Evolutionary conservation across 2,329 filamentous ascomycete genomes (phyloP), one percentile per base, ranked within the genome.

Genomic region (Aspergillus sp.): DNA sequence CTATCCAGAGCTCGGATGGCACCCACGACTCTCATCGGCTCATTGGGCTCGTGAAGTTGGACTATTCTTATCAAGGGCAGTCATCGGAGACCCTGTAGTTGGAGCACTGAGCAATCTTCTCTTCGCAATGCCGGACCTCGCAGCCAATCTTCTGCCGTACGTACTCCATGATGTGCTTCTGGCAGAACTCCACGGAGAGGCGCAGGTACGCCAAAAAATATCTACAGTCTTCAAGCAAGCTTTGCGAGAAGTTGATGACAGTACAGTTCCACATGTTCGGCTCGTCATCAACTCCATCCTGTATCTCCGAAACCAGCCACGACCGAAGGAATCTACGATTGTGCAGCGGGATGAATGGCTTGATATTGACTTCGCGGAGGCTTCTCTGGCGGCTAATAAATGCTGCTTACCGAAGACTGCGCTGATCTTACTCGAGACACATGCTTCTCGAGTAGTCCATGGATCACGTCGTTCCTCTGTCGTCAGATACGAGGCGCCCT

Each of bases 371-470:
- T 88, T 88, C 58, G 70, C 84, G 2, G 74, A 81, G 54, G 87
- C 88, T 20, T 85, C 91, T 1, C 74, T 80, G 21, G 88, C 91
- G 34, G 92, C 92, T 5, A 82, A 84, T 10, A 76, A 77, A 52
- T 97, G 93, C 65, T 86, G 87, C 14, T 91, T 97, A 87, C 88
- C 88, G 67, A 94, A 94, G 67, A 89, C 88, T 4, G 90, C 93
- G 3, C 77, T 99, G 1, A 73, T 97, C 6, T 88, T 97, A 61
- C 82, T 88, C 4, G 94, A 99, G 69, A 81, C 91, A 20, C 81
- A 82, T 25, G 78, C 82, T 19, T 83, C 84, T 0, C 83, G 85
- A 40, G 71, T 74, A 1, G 67, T 76, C 2, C 78, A 82, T 31
- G 72, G 79, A 16, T 87, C 88, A 41, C 81, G 89, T 53, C 83